phyloP scores from a whole-genome alignment of 108 stramenopile species.

The Skeletonema potamos region DNA sequence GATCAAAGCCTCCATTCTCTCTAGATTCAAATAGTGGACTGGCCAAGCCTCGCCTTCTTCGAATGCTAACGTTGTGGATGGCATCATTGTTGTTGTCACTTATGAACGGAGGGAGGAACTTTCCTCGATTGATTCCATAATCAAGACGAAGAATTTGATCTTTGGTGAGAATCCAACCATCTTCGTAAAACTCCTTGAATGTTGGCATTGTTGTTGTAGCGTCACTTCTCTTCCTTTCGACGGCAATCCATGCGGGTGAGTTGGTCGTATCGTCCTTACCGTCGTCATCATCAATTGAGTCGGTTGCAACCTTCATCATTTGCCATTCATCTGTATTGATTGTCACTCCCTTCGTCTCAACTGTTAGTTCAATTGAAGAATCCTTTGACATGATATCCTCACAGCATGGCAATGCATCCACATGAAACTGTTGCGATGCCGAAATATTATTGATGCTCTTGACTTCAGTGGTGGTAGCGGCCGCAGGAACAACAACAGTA shows the following conservation, averaged over 20 bases:
- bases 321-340: not conserved
- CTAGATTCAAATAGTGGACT: constrained; percentile 1
- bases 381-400: no score
- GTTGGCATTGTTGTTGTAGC: not conserved
- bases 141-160: constrained; percentile 3
- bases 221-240: not conserved
- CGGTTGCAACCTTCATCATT: not conserved
- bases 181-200: not conserved
- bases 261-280: not conserved
- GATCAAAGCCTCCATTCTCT: not conserved
- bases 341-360: not conserved
- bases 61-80: not conserved
- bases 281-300: not conserved
- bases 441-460: not conserved
- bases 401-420: not conserved
- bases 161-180: constrained; percentile 8
- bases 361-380: not conserved
- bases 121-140: constrained; percentile 1
- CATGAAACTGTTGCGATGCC: not conserved
- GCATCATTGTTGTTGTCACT: not conserved
- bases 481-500: no score
- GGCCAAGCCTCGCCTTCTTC: not conserved
- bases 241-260: not conserved
- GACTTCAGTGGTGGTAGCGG: not conserved
- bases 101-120: constrained; percentile 3